Percentiles rank a stretch among this genome's conserved stretches.
Conservation (phyloP, 192 early-diverging fungal genomes). For the Coemansia sp. region DNA sequence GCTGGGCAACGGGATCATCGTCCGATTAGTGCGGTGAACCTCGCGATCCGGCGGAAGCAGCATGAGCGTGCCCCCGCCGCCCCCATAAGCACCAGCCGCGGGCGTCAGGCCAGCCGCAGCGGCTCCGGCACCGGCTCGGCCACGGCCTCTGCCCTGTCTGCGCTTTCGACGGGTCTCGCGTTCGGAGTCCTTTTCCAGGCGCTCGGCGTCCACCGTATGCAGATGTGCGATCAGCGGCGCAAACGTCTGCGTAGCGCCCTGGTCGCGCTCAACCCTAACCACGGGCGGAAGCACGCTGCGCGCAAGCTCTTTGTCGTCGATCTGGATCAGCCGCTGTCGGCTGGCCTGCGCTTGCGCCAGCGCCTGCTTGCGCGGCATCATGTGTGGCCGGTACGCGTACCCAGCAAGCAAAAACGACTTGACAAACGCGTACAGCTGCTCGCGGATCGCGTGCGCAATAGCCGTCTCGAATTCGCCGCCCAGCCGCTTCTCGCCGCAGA, state of each 20-base stretch:
- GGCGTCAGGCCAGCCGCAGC: background rate
- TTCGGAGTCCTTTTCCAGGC: constrained; percentile 81
- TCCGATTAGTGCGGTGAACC: constrained; percentile 43
- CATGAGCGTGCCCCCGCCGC: background rate
- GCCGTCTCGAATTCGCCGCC: constrained; percentile 90
- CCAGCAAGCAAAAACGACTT: constrained; percentile 83
- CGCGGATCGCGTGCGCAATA: constrained; percentile 89
- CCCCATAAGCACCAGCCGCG: background rate
- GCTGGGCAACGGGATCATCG: constrained; percentile 41
- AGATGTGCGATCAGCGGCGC: constrained; percentile 67
- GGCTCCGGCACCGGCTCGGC: constrained; percentile 6
- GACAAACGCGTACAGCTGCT: constrained; percentile 83
- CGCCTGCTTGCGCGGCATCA: constrained; percentile 37
- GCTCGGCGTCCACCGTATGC: constrained; percentile 71
- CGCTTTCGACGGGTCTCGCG: constrained; percentile 83
- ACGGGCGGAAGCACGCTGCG: constrained; percentile 70
- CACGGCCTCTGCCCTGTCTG: constrained; percentile 73
- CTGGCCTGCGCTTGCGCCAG: background rate
- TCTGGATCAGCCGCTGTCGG: constrained; percentile 6
- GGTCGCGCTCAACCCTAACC: constrained; percentile 52
- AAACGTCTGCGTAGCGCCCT: constrained; percentile 55
- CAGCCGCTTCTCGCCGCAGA: constrained; percentile 74
- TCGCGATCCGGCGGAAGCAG: constrained; percentile 28
- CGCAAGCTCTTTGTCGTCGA: constrained; percentile 78
- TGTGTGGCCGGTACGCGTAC: constrained; percentile 71